Evolutionary conservation across 768 basidiomycete species (phyloP).

Genomic region (Mycena metata): DNA sequence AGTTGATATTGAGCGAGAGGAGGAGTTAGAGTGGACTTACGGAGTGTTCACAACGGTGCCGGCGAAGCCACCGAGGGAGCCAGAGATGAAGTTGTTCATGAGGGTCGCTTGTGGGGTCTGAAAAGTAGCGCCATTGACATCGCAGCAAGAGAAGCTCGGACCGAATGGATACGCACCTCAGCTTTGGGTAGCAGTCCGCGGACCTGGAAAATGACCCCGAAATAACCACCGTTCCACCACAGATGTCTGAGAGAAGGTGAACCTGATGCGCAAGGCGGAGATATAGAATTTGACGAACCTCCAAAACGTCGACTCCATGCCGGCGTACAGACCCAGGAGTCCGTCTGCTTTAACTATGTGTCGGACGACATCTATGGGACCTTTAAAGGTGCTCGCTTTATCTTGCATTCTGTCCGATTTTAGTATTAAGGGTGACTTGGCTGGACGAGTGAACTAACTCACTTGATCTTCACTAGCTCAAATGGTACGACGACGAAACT

Average conservation of each 20-base stretch:
- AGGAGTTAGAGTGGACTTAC: constrained; percentile 53
- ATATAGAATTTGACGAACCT: constrained; percentile 64
- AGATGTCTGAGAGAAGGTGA: constrained; percentile 66
- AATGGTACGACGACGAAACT: constrained; percentile 97
- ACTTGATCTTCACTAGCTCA: constrained; percentile 94
- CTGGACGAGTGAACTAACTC: constrained; percentile 25
- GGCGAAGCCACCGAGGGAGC: constrained; percentile 88
- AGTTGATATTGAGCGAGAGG: not conserved
- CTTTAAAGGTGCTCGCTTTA: constrained; percentile 89
- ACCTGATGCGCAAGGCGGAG: constrained; percentile 8
- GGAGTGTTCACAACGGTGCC: constrained; percentile 96
- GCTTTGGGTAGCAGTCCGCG: constrained; percentile 85
- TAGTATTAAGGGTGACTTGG: constrained; percentile 1
- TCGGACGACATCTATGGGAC: constrained; percentile 92
- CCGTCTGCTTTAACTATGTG: constrained; percentile 85
- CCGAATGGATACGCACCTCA: constrained; percentile 66
- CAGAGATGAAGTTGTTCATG: constrained; percentile 93
- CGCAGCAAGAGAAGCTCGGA: not conserved
- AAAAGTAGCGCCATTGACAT: not conserved
- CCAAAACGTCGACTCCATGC: constrained; percentile 99
- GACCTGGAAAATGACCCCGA: constrained; percentile 92
- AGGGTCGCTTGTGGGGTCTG: constrained; percentile 79
- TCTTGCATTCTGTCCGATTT: constrained; percentile 79
- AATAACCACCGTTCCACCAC: constrained; percentile 97
- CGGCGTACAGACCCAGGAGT: constrained; percentile 87